Evolutionary conservation across 2,329 filamentous ascomycete species (phyloP).

Genomic region (Torrubiellomyces zombiae): DNA sequence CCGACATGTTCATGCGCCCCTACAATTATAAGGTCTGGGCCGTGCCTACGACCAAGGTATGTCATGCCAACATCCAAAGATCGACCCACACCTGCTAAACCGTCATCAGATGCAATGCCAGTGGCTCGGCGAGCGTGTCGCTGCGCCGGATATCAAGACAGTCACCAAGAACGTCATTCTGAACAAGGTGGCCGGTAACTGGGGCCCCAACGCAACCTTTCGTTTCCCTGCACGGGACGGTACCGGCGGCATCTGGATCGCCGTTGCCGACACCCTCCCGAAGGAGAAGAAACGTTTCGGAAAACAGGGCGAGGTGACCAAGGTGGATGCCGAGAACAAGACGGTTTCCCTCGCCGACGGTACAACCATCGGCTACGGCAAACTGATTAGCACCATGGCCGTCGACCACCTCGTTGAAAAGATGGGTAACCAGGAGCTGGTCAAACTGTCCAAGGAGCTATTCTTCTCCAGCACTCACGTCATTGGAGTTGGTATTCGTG

Average conservation of each 20-base stretch:
- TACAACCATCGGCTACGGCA: slow-evolving; percentile 77
- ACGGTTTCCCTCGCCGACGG: slow-evolving; percentile 68
- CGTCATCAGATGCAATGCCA: slow-evolving; percentile 78
- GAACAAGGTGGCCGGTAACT: slow-evolving; percentile 89
- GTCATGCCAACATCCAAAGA: slow-evolving; percentile 7
- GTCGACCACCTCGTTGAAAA: slow-evolving; percentile 75
- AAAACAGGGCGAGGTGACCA: slow-evolving; percentile 65
- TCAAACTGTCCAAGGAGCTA: slow-evolving; percentile 70
- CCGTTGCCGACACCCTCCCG: slow-evolving; percentile 82
- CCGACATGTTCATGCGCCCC: slow-evolving; percentile 93
- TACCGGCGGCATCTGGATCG: slow-evolving; percentile 98
- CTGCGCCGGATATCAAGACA: slow-evolving; percentile 85
- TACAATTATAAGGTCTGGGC: slow-evolving; percentile 99
- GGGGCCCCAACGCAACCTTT: slow-evolving; percentile 97
- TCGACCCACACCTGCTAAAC: background rate
- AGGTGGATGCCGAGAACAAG: slow-evolving; percentile 76
- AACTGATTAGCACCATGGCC: slow-evolving; percentile 90
- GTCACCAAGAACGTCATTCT: slow-evolving; percentile 90
- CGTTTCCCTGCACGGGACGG: slow-evolving; percentile 90
- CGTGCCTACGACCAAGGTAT: slow-evolving; percentile 87
- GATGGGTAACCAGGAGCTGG: slow-evolving; percentile 76
- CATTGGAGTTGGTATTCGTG: slow-evolving; percentile 87
- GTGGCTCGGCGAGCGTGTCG: slow-evolving; percentile 97
- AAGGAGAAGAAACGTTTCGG: slow-evolving; percentile 86
- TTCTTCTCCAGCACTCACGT: slow-evolving; percentile 98